A percentile compares a stretch with the other conserved stretches of the same genome.
Evolutionary conservation across 73 alveolate species (phyloP).

Genomic region (Paraurostyla sp.): DNA sequence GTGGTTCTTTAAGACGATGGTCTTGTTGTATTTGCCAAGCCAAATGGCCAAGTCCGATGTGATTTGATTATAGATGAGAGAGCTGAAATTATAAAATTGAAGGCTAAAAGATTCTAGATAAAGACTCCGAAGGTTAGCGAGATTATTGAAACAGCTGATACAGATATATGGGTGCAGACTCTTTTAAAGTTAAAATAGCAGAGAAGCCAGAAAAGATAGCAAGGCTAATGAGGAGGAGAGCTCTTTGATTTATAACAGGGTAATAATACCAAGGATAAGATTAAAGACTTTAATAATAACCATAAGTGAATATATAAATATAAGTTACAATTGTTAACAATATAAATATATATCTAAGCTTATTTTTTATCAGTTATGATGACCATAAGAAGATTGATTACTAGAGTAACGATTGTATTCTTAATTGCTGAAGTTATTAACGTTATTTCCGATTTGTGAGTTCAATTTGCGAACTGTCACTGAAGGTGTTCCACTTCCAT

Average conservation of each 20-base stretch:
- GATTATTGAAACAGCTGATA: constrained; percentile 20
- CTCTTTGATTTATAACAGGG: too few species aligned
- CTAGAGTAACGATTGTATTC: too few species aligned
- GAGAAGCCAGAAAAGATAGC: too few species aligned
- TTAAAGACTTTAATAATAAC: too few species aligned
- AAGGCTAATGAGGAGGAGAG: background rate
- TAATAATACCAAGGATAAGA: too few species aligned
- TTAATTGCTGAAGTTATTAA: too few species aligned
- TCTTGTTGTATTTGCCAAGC: background rate
- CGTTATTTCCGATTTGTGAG: background rate
- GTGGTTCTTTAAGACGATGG: constrained; percentile 43
- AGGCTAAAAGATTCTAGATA: background rate
- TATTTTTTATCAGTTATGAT: too few species aligned
- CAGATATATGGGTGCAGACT: background rate
- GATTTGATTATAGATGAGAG: constrained; percentile 5
- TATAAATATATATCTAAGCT: too few species aligned
- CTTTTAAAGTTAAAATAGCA: background rate
- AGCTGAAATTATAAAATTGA: background rate
- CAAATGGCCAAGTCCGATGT: constrained; percentile 10
- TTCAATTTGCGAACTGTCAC: background rate
- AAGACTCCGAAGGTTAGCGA: background rate
- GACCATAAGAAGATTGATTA: too few species aligned
- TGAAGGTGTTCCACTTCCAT: background rate
- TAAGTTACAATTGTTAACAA: too few species aligned
- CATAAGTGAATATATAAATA: too few species aligned